A percentile compares a stretch with the other conserved stretches of the same genome.
phyloP scores from a whole-genome alignment of 1,284 basidiomycete species.

The Hemileia vastatrix region DNA sequence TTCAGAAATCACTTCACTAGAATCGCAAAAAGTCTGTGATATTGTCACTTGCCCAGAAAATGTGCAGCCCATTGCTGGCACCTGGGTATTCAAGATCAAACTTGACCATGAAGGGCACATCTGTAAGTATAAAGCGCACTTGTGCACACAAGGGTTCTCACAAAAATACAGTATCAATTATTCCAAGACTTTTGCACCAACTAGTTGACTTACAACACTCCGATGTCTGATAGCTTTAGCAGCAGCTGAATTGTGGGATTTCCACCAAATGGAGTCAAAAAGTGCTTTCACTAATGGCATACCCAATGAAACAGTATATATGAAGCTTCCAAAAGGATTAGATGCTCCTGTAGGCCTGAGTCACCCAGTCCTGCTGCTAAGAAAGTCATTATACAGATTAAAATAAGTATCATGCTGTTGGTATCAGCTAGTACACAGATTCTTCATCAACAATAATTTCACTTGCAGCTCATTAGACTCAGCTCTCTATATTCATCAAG shows the following conservation, averaged over 20 bases:
- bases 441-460: background rate
- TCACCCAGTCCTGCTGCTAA: no score
- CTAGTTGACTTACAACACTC: conserved; percentile 45
- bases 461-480: background rate
- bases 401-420: background rate
- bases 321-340: background rate
- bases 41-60: no score
- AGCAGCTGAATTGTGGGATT: conserved; percentile 37
- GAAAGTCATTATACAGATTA: background rate
- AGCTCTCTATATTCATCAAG: background rate
- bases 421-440: background rate
- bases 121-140: conserved; percentile 44
- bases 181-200: conserved; percentile 47
- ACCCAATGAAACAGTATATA: background rate
- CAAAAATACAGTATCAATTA: conserved; percentile 48
- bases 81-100: conserved; percentile 48
- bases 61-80: conserved; percentile 35
- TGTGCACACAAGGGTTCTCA: conserved; percentile 48
- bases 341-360: no score
- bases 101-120: conserved; percentile 41
- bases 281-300: conserved; percentile 47
- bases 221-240: conserved; percentile 46
- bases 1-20: no score
- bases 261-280: conserved; percentile 48
- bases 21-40: no score